Evolutionary conservation across 768 basidiomycete genomes (phyloP).

Genomic region (Tephrocybe rancida): DNA sequence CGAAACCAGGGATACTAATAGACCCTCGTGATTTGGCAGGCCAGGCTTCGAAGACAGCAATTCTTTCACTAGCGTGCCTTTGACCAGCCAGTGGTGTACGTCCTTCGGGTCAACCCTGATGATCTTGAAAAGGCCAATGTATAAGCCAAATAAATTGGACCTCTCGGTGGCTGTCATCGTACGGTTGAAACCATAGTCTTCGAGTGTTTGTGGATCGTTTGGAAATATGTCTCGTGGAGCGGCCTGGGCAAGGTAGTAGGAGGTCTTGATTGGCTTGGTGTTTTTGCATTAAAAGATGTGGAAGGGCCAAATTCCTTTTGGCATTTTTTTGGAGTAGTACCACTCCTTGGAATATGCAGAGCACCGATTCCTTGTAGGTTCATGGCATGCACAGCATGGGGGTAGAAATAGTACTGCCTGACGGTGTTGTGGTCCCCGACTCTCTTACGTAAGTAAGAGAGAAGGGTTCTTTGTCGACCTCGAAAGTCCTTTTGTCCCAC

Average conservation of each 20-base stretch:
- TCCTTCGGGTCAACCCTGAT: slow-evolving; percentile 23
- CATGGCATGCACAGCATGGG: slow-evolving; percentile 4
- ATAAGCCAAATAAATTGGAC: slow-evolving; percentile 30
- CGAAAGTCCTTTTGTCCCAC: too few species aligned
- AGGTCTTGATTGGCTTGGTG: slow-evolving; percentile 26
- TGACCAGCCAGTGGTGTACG: slow-evolving; percentile 32
- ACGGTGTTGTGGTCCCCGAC: too few species aligned
- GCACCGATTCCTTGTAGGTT: slow-evolving; percentile 17
- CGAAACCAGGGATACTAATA: slow-evolving; percentile 38
- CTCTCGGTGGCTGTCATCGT: slow-evolving; percentile 17
- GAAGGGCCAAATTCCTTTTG: slow-evolving; percentile 29
- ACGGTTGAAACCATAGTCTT: slow-evolving; percentile 37
- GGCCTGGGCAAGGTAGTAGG: slow-evolving; percentile 33
- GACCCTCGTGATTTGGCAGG: slow-evolving; percentile 25
- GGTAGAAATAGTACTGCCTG: too few species aligned
- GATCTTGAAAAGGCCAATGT: slow-evolving; percentile 29
- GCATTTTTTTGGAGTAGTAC: slow-evolving; percentile 34
- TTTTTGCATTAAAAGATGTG: slow-evolving; percentile 36
- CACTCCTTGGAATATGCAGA: slow-evolving; percentile 25
- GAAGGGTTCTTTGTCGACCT: too few species aligned
- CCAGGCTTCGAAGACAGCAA: slow-evolving; percentile 22
- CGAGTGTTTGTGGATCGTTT: slow-evolving; percentile 29
- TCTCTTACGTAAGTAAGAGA: too few species aligned
- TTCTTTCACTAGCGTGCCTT: slow-evolving; percentile 33
- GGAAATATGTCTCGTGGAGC: slow-evolving; percentile 26